Percentiles rank a stretch among this genome's conserved stretches.
These are phyloP conservation scores for Cardamine resedifolia DNA, from an alignment of 345 rosid species.

Conservation along the genomic window DNA sequence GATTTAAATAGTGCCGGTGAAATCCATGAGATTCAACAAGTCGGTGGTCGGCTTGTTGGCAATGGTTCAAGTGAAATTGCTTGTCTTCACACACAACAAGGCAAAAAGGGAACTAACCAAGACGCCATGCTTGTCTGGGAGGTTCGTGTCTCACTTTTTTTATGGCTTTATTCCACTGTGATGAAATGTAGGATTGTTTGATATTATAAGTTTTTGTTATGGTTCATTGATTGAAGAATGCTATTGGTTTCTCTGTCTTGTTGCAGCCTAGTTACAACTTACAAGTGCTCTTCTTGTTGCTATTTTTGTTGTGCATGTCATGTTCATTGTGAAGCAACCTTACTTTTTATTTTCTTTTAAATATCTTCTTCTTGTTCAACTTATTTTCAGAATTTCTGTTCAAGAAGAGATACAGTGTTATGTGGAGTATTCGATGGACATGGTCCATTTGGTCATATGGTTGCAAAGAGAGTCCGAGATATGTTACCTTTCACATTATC, in stretches of 20 bases:
- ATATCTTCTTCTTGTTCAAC: background rate
- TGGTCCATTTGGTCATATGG: conserved; percentile 95
- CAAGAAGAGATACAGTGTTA: conserved; percentile 72
- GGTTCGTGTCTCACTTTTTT: conserved; percentile 45
- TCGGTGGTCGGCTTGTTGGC: conserved; percentile 58
- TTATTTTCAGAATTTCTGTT: conserved; percentile 57
- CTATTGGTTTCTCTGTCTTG: background rate
- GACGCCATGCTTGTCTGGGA: conserved; percentile 98
- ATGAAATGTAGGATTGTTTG: background rate
- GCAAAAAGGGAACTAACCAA: conserved; percentile 94
- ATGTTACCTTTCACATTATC: conserved; percentile 65
- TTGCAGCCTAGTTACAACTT: too few species aligned
- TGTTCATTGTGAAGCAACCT: background rate
- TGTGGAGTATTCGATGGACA: conserved; percentile 99
- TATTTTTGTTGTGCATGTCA: conserved; percentile 9
- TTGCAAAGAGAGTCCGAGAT: conserved; percentile 83
- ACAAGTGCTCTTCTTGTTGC: conserved; percentile 12
- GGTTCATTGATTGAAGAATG: background rate
- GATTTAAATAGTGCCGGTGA: conserved; percentile 34
- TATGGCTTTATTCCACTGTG: background rate
- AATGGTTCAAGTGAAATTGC: conserved; percentile 64
- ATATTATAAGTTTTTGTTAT: background rate
- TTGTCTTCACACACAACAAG: conserved; percentile 87
- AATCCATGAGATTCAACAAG: conserved; percentile 45
- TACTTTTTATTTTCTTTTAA: background rate